A percentile compares a stretch with the other conserved stretches of the same genome.
These are phyloP conservation scores for Chlorella sorokiniana DNA, from an alignment of 139 green algal species.

Conservation along the genomic window DNA sequence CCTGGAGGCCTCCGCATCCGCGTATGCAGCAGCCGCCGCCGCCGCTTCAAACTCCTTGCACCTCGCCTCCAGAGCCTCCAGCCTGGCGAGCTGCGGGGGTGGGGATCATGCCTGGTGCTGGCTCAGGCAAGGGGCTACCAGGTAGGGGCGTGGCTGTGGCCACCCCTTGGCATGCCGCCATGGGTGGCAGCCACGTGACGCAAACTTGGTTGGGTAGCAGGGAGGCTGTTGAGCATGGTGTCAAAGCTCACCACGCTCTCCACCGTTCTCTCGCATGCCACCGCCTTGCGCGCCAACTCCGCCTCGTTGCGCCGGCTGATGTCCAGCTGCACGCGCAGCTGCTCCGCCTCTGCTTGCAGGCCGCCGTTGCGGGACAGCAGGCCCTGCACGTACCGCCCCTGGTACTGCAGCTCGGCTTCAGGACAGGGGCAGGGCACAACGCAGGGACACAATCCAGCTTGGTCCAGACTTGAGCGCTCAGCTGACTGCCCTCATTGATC, in stretches of 20 bases:
- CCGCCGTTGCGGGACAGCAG: not conserved
- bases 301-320: conserved; percentile 72
- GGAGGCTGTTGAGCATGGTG: not conserved
- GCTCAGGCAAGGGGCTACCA: not conserved
- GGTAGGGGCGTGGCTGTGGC: no score
- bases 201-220: not conserved
- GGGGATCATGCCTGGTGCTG: not conserved
- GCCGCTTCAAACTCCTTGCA: not conserved
- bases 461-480: no score
- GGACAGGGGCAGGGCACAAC: not conserved
- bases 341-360: conserved; percentile 51
- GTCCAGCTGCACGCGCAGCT: conserved; percentile 61
- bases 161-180: no score
- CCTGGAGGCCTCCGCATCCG: not conserved
- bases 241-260: conserved; percentile 52
- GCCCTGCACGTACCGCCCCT: conserved; percentile 32
- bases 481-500: no score
- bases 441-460: not conserved
- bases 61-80: not conserved
- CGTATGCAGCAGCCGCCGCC: not conserved
- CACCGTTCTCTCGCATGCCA: conserved; percentile 69
- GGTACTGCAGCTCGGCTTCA: conserved; percentile 35
- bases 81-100: conserved; percentile 10
- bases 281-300: conserved; percentile 66
- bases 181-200: no score